Conservation (phyloP, 108 stramenopile species). For the Nannochloropsis salina region DNA sequence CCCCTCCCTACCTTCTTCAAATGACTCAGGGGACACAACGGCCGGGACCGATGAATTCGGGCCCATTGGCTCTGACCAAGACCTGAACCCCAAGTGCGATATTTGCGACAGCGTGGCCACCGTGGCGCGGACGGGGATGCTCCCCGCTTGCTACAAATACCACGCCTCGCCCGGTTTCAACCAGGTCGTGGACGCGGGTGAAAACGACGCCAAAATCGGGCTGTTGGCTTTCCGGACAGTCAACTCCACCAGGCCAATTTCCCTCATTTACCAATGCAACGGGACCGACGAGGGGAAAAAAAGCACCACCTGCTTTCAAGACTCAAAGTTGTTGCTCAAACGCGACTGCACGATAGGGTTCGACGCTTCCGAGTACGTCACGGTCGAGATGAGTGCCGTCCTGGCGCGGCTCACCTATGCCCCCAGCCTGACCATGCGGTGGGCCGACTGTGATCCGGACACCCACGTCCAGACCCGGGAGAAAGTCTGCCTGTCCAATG, state of each 20-base stretch:
- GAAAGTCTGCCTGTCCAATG: background rate
- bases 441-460: conserved; percentile 1
- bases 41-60: background rate
- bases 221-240: background rate
- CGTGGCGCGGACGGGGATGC: background rate
- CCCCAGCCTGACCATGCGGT: conserved; percentile 17
- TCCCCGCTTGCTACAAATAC: conserved; percentile 17
- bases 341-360: background rate
- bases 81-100: background rate
- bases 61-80: background rate
- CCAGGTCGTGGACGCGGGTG: background rate
- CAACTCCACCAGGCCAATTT: background rate
- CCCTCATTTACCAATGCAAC: conserved; percentile 13
- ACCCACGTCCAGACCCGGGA: background rate
- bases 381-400: background rate
- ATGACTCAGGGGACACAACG: background rate
- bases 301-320: background rate
- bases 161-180: background rate
- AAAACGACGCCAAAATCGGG: background rate
- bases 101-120: conserved; percentile 8
- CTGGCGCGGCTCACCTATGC: background rate
- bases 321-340: background rate
- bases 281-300: background rate
- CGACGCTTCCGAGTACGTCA: conserved; percentile 5
- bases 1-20: background rate